Conservation (phyloP, 768 basidiomycete genomes). For the Fomitopsis serialis region DNA sequence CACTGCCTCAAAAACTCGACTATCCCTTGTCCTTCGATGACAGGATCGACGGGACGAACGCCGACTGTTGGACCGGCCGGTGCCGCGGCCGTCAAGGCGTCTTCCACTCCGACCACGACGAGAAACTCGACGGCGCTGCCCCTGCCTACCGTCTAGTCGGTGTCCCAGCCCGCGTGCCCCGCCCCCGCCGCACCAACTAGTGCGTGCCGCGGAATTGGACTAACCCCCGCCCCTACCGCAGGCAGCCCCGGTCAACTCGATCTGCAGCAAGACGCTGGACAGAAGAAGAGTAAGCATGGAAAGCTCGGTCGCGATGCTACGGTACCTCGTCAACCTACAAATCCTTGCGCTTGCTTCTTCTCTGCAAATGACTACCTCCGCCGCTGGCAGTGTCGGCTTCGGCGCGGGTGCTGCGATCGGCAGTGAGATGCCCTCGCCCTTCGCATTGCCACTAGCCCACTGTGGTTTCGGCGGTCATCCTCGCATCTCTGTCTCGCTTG, state of each 20-base stretch:
- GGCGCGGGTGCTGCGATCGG: constrained; percentile 62
- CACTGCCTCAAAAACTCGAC: constrained; percentile 53
- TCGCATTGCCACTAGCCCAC: not conserved
- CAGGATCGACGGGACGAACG: constrained; percentile 74
- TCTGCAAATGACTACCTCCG: constrained; percentile 29
- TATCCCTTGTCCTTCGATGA: constrained; percentile 75
- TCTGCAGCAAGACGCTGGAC: constrained; percentile 34
- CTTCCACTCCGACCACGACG: constrained; percentile 75
- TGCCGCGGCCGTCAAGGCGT: constrained; percentile 61
- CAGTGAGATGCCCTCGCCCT: constrained; percentile 15
- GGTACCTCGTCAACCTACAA: too few species aligned
- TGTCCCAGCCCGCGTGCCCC: constrained; percentile 3
- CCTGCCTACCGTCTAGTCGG: constrained; percentile 5
- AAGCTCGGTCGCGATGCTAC: constrained; percentile 30
- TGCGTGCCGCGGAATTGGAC: constrained; percentile 23
- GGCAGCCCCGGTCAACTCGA: constrained; percentile 4
- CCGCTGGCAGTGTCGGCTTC: constrained; percentile 66
- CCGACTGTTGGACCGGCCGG: constrained; percentile 84
- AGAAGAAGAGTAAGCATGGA: constrained; percentile 57
- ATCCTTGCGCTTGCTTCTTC: not conserved
- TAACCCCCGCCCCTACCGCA: constrained; percentile 23
- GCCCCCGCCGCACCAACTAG: too few species aligned
- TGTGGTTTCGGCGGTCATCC: not conserved
- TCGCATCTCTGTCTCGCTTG: too few species aligned
- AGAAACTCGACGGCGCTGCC: constrained; percentile 38